Conservation (phyloP, 2,329 filamentous ascomycete genomes). For the Neofusicoccum kwambonambiense region DNA sequence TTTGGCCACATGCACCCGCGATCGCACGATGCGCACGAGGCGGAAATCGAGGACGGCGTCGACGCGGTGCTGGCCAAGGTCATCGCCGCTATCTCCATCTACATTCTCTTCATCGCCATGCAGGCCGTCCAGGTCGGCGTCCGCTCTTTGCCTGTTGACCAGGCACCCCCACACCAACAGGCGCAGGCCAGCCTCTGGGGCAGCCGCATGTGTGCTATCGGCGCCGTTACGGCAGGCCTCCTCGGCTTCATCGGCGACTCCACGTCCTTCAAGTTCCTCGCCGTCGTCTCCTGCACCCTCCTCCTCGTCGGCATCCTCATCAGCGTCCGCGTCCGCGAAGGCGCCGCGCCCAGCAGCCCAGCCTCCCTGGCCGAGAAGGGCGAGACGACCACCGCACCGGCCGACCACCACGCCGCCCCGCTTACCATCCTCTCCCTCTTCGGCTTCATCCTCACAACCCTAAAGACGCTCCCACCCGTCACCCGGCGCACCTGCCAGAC, state of each 20-base stretch:
- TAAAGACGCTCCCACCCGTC: neutral
- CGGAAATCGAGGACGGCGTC: neutral
- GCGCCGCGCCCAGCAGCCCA: neutral
- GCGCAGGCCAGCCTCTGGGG: neutral
- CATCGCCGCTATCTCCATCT: neutral
- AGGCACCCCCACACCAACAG: neutral
- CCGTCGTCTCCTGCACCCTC: neutral
- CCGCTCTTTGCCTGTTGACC: neutral
- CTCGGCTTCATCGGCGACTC: neutral
- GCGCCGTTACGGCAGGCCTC: neutral
- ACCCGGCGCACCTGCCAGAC: neutral
- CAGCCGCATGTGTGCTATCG: neutral
- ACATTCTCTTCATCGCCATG: neutral
- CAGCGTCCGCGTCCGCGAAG: neutral
- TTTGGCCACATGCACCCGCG: neutral
- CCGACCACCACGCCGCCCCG: neutral
- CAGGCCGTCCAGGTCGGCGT: neutral
- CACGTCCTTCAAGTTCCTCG: neutral
- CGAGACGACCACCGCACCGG: neutral
- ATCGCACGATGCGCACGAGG: neutral
- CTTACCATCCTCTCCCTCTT: neutral
- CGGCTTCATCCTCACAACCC: neutral
- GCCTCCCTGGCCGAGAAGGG: neutral
- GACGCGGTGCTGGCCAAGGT: neutral
- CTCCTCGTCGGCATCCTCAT: neutral